Base-by-base conservation (phyloP, 768 basidiomycete species). In the Termitomyces sp. region DNA sequence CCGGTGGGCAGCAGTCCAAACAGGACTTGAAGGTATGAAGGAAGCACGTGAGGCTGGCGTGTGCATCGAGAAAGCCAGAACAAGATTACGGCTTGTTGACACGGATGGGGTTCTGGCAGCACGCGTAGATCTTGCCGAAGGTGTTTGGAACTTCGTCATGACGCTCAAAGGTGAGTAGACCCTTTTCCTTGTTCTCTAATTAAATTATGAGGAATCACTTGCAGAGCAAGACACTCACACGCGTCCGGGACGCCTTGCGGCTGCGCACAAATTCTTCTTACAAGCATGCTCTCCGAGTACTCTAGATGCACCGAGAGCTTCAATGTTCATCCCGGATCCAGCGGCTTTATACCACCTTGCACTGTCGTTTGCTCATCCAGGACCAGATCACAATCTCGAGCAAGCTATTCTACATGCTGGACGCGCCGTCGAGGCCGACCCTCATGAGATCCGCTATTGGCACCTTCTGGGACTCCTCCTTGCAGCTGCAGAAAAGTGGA, bases 381-480 rank as follows among this genome's bases (percentile, higher is more conserved):
- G 88, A 14, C 81, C 82, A 1, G 73, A 76, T 4, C 85, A 87
- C 28, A 81, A 91, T 62, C 72, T 95, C 36, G 77, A 83, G n/a
- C 74, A 78, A 32, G 92, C 95, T 0, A 80, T 89, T 7, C 71
- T 79, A 14, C 76, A 84, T 53, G 89, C 91, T 0, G 85, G 87
- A 6, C 67, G 76, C 4, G 90, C 94, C 1, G 84, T 96, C 3
- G 89, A 95, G 69, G 77, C 79, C 6, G 84, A 88, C 33, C 76
- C 87, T 0, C 69, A 66, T 43, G 80, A 82, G 57, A 74, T 91
- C 28, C 81, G 91, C 44, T 88, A 90, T 55, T 98, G 95, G 95
- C 96, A 98, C 72, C 81, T 98, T 16, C 79, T 98, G 0, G 93
- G 90, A 0, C 74, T 98, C 5, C 71, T 96, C 12, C 77, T 95